Base-by-base conservation (phyloP, 306 rosid species). In the Amphicarpaea edgeworthii region DNA sequence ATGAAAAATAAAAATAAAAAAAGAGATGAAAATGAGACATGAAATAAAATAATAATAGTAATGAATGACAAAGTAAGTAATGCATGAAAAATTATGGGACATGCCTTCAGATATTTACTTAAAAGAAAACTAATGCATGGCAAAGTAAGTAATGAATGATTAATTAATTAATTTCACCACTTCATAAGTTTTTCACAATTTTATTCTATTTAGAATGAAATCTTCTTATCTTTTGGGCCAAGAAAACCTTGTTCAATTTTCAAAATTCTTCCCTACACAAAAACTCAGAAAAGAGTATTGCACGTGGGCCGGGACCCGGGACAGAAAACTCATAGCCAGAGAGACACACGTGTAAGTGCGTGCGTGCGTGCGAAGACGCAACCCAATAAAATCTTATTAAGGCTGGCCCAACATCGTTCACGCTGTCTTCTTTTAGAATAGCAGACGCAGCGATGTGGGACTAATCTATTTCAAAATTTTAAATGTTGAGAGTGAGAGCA, bases 271-370 rank as follows among this genome's bases (percentile, higher is more conserved):
- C n/a, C 23, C 45, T 16, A 62, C 8, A 8, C 0, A 3, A 65
- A 72, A 34, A 65, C 30, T 19, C 12, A 6, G 51, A 67, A 72
- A 2, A 21, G 58, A 47, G 73, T 17, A 37, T 47, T 3, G 40
- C 83, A 77, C 79, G 77, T 80, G 85, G 79, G 77, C 34, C 12
- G 38, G 79, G 68, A 32, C 84, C 85, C 4, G 12, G 54, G 40
- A 37, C 7, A 17, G 73, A 79, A 17, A 43, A 73, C 41, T 41
- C 30, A n/a, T 5, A 68, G 54, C 34, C 43, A 28, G 34, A 37
- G 34, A 37, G 70, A 40, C 72, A 73, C 77, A 81, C 84, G 81
- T 85, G 85, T 64, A 26, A 50, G 15, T 21, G 72, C 12, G 50
- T 83, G 81, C 83, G 85, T 64, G 21, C 45, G 15, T 21, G 72